Evolutionary conservation across 768 basidiomycete genomes (phyloP).

Genomic region (Rhizopogon sp.): DNA sequence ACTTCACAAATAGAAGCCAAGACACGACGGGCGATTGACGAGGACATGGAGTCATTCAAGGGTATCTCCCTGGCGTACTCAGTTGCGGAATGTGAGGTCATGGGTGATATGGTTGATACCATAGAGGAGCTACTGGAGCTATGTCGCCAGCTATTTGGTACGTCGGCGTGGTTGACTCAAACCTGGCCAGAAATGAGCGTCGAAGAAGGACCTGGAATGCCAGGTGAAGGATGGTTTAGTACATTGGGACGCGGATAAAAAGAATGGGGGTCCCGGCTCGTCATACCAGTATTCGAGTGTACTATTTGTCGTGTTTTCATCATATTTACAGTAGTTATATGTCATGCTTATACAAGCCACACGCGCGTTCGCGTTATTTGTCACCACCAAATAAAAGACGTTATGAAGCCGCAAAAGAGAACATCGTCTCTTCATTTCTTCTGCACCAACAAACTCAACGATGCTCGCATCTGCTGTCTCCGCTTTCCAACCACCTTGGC

Average conservation of each 20-base stretch:
- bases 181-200: neutral
- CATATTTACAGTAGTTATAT: neutral
- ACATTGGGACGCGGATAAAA: slow-evolving; percentile 20
- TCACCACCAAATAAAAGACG: neutral
- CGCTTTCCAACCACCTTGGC: slow-evolving; percentile 30
- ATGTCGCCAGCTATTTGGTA: slow-evolving; percentile 39
- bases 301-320: slow-evolving; percentile 13
- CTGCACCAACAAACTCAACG: neutral
- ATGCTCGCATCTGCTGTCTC: neutral
- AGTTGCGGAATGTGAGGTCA: slow-evolving; percentile 38
- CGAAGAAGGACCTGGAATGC: slow-evolving; percentile 1
- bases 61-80: slow-evolving; percentile 36
- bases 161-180: slow-evolving; percentile 36
- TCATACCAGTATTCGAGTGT: neutral
- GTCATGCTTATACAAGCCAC: no score
- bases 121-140: slow-evolving; percentile 37
- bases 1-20: slow-evolving; percentile 29
- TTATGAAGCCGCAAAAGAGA: neutral
- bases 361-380: neutral
- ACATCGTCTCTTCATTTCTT: neutral
- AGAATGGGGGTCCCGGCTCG: no score
- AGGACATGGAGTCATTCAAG: slow-evolving; percentile 20
- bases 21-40: slow-evolving; percentile 22
- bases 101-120: slow-evolving; percentile 36
- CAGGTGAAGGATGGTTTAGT: slow-evolving; percentile 18